phyloP scores from a whole-genome alignment of 1,284 basidiomycete species.

The Fistulina hepatica region DNA sequence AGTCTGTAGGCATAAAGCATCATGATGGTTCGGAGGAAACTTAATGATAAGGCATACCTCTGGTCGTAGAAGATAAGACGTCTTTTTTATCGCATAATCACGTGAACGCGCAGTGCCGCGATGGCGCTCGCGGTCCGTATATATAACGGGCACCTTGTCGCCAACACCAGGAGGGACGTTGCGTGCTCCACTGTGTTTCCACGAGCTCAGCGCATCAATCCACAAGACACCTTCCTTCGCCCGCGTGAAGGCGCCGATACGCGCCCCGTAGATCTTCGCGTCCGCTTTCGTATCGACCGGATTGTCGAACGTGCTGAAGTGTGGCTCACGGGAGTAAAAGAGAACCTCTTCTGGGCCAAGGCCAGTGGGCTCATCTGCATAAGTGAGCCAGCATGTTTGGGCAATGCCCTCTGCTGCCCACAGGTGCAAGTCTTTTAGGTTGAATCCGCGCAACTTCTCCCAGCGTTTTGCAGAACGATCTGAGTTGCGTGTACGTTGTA shows the following conservation, averaged over 20 bases:
- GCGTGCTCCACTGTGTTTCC: conserved; percentile 34
- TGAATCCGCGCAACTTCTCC: conserved; percentile 15
- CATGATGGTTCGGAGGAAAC: not conserved
- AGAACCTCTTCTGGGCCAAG: conserved; percentile 46
- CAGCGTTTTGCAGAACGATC: conserved; percentile 27
- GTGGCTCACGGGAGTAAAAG: conserved; percentile 1
- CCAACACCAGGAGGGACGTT: conserved; percentile 44
- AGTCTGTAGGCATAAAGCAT: conserved; percentile 23
- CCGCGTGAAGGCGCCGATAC: conserved; percentile 9
- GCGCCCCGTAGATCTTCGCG: conserved; percentile 7
- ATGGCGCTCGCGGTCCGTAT: conserved; percentile 18
- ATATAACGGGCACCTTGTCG: conserved; percentile 25
- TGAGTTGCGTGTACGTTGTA: conserved; percentile 25
- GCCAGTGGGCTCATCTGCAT: conserved; percentile 50
- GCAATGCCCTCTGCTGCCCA: conserved; percentile 64
- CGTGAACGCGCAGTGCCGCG: conserved; percentile 18
- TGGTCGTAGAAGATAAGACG: conserved; percentile 30
- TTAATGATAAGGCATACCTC: conserved; percentile 24
- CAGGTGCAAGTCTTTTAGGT: conserved; percentile 42
- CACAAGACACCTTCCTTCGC: conserved; percentile 26
- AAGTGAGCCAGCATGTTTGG: conserved; percentile 52
- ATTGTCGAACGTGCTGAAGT: too few species aligned
- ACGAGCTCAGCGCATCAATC: conserved; percentile 38
- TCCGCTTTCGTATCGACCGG: conserved; percentile 16
- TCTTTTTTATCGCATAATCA: conserved; percentile 26